Percentiles rank a stretch among this genome's conserved stretches.
These are phyloP conservation scores for Phytophthora macrochlamydospora DNA, from an alignment of 352 stramenopile species.

Conservation along the genomic window DNA sequence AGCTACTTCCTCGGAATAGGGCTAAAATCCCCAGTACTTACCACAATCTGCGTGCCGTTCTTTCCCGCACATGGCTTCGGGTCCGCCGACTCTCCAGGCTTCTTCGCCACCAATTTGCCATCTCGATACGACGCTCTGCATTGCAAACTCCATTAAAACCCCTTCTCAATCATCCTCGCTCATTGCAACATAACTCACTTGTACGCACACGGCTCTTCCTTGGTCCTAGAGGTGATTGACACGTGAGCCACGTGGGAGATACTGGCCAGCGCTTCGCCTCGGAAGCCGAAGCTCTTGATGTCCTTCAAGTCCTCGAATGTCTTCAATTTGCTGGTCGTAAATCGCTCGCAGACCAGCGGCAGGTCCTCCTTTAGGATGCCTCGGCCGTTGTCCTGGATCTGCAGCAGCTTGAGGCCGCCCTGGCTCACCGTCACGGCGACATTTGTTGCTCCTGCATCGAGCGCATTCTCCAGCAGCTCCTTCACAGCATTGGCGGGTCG, in stretches of 20 bases:
- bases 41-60: constrained; percentile 81
- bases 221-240: constrained; percentile 88
- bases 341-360: constrained; percentile 95
- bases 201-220: constrained; percentile 78
- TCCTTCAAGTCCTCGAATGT: constrained; percentile 95
- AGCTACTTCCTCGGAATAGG: constrained; percentile 92
- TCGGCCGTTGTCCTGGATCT: constrained; percentile 96
- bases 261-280: constrained; percentile 97
- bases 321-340: constrained; percentile 97
- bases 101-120: constrained; percentile 84
- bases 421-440: constrained; percentile 81
- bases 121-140: constrained; percentile 91
- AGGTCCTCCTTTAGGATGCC: constrained; percentile 94
- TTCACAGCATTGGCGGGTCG: constrained; percentile 94
- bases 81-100: constrained; percentile 63
- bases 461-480: constrained; percentile 98
- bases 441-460: constrained; percentile 94
- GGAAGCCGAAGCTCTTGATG: constrained; percentile 98
- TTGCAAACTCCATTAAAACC: neutral
- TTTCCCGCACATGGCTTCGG: constrained; percentile 79
- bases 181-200: constrained; percentile 44
- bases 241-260: constrained; percentile 96
- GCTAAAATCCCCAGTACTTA: constrained; percentile 68
- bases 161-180: neutral
- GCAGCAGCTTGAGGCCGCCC: constrained; percentile 93